Conservation (phyloP, 257 asterid genomes). For the Penstemon eatonii region DNA sequence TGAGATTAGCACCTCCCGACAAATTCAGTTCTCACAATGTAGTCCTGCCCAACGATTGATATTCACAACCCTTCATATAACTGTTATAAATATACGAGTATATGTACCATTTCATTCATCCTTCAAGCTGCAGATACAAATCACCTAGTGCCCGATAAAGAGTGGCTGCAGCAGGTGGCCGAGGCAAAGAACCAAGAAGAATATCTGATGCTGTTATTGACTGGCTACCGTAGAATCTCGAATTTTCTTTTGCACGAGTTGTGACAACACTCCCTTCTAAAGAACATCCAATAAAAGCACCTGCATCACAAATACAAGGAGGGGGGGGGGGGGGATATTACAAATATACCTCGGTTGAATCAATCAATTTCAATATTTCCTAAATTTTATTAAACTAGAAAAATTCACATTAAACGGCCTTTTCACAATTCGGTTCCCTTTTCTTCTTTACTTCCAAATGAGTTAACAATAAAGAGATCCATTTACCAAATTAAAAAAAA, state of each 20-base stretch:
- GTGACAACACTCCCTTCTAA: slow-evolving; percentile 84
- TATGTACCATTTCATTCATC: slow-evolving; percentile 24
- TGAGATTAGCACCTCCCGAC: not conserved
- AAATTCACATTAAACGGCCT: not conserved
- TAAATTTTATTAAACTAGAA: not conserved
- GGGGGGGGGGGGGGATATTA: not conserved
- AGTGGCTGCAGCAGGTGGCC: slow-evolving; percentile 90
- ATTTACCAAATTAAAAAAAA: not conserved
- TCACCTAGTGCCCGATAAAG: slow-evolving; percentile 78
- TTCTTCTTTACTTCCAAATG: not conserved
- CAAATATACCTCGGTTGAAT: not conserved
- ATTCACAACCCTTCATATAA: not conserved
- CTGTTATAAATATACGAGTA: not conserved
- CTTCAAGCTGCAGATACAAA: slow-evolving; percentile 54
- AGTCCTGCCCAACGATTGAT: slow-evolving; percentile 10
- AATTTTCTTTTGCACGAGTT: slow-evolving; percentile 72
- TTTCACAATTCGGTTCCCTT: not conserved
- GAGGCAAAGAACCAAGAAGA: slow-evolving; percentile 78
- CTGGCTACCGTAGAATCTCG: slow-evolving; percentile 86
- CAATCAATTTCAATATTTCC: not conserved
- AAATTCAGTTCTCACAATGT: slow-evolving; percentile 3
- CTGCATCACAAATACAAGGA: slow-evolving; percentile 40
- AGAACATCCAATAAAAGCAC: slow-evolving; percentile 97
- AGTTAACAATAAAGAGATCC: not conserved
- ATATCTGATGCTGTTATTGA: slow-evolving; percentile 63